Percentiles rank a stretch among this genome's conserved stretches.
Conservation (phyloP, 108 stramenopile species). For the Mediolabrus comicus region DNA sequence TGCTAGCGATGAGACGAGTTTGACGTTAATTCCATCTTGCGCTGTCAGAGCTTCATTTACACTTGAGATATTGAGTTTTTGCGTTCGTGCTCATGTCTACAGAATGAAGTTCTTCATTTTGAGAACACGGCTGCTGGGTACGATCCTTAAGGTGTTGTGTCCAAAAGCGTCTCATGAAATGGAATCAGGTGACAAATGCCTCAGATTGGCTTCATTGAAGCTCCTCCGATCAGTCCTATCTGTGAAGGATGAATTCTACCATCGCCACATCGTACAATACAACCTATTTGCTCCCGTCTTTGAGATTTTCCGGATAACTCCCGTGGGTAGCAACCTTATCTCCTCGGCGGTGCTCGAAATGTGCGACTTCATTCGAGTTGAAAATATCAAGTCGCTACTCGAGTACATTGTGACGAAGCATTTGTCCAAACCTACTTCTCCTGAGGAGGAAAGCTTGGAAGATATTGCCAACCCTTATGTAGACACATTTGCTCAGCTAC, state of each 20-base stretch:
- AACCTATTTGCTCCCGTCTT: constrained; percentile 86
- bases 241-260: constrained; percentile 86
- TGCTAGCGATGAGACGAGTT: constrained; percentile 35
- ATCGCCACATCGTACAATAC: constrained; percentile 86
- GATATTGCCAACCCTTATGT: constrained; percentile 82
- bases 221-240: constrained; percentile 81
- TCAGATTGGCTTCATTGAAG: constrained; percentile 76
- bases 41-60: constrained; percentile 77
- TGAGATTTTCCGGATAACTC: constrained; percentile 74
- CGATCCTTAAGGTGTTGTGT: constrained; percentile 60
- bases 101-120: constrained; percentile 83
- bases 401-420: constrained; percentile 85
- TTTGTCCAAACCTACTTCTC: constrained; percentile 13
- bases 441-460: constrained; percentile 54
- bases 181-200: constrained; percentile 64
- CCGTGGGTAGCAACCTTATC: constrained; percentile 82
- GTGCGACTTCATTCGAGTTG: constrained; percentile 87
- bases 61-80: constrained; percentile 84
- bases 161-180: constrained; percentile 12
- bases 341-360: constrained; percentile 85
- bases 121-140: constrained; percentile 66
- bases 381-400: constrained; percentile 82
- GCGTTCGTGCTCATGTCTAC: constrained; percentile 83
- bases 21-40: constrained; percentile 49
- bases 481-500: constrained; percentile 68